Percentiles rank a stretch among this genome's conserved stretches.
These are phyloP conservation scores for Fomitiporia mediterranea DNA, from an alignment of 1,284 basidiomycete species.

Conservation along the genomic window DNA sequence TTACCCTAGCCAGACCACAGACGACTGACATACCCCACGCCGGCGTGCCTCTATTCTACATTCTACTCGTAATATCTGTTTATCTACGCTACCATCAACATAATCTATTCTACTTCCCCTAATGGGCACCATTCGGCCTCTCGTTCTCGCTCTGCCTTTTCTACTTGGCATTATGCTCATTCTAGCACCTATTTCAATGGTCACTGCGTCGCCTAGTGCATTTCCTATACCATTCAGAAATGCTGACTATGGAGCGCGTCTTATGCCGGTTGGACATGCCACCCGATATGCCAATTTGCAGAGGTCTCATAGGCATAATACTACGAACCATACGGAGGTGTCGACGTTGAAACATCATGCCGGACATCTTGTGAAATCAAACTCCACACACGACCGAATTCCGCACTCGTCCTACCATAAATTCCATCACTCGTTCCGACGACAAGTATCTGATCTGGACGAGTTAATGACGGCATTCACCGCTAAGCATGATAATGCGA, in stretches of 20 bases:
- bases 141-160: conserved; percentile 6
- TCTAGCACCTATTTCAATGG: conserved; percentile 3
- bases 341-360: neutral
- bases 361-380: neutral
- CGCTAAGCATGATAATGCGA: neutral
- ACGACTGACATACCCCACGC: conserved; percentile 9
- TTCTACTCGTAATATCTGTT: conserved; percentile 2
- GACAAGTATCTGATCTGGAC: conserved; percentile 1
- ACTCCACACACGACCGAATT: neutral
- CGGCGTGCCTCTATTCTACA: conserved; percentile 14
- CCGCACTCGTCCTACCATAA: neutral
- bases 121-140: neutral
- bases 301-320: conserved; percentile 2
- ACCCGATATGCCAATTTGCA: conserved; percentile 9
- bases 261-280: conserved; percentile 13
- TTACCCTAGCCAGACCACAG: conserved; percentile 9
- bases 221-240: conserved; percentile 17
- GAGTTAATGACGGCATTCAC: neutral
- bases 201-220: conserved; percentile 9
- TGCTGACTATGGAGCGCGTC: conserved; percentile 13
- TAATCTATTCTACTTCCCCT: conserved; percentile 3
- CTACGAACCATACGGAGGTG: neutral
- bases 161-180: conserved; percentile 10
- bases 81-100: neutral
- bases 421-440: neutral